Conservation (phyloP, 495 filamentous ascomycete species). For the Evernia prunastri region DNA sequence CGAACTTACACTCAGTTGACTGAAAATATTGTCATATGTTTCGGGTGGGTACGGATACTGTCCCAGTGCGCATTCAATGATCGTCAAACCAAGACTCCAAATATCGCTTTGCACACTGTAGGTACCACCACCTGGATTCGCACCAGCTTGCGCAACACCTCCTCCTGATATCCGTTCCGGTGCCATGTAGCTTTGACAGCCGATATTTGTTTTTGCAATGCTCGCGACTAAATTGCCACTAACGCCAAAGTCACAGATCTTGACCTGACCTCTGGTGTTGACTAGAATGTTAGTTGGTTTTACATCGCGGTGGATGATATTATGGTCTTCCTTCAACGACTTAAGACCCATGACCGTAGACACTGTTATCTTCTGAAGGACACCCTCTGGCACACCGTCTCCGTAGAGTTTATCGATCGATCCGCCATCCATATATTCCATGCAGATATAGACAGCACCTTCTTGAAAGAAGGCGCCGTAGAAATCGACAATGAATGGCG, state of each 20-base stretch:
- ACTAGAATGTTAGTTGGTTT: conserved; percentile 97
- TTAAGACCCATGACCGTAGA: conserved; percentile 88
- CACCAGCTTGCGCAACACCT: conserved; percentile 67
- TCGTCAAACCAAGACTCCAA: conserved; percentile 89
- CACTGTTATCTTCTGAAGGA: conserved; percentile 87
- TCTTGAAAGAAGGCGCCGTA: conserved; percentile 99
- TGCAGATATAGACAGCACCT: conserved; percentile 97
- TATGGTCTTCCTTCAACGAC: conserved; percentile 92
- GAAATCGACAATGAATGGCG: conserved; percentile 96
- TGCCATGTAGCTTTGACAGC: conserved; percentile 99
- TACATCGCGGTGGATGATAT: conserved; percentile 98
- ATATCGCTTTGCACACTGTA: conserved; percentile 98
- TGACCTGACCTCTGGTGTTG: conserved; percentile 84
- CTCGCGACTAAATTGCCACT: conserved; percentile 94
- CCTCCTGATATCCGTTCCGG: conserved; percentile 90
- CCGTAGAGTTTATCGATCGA: conserved; percentile 95
- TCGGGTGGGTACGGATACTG: conserved; percentile 96
- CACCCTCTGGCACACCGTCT: conserved; percentile 83
- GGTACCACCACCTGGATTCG: conserved; percentile 66
- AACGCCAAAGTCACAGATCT: conserved; percentile 98
- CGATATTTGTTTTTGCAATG: conserved; percentile 98
- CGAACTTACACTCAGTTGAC: conserved; percentile 83
- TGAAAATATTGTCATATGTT: conserved; percentile 98
- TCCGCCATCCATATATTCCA: conserved; percentile 99
- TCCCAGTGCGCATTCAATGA: conserved; percentile 95